Percentiles rank a stretch among this genome's conserved stretches.
phyloP scores from a whole-genome alignment of 176 grass and related monocot genomes.

The Puccinellia tenuiflora region DNA sequence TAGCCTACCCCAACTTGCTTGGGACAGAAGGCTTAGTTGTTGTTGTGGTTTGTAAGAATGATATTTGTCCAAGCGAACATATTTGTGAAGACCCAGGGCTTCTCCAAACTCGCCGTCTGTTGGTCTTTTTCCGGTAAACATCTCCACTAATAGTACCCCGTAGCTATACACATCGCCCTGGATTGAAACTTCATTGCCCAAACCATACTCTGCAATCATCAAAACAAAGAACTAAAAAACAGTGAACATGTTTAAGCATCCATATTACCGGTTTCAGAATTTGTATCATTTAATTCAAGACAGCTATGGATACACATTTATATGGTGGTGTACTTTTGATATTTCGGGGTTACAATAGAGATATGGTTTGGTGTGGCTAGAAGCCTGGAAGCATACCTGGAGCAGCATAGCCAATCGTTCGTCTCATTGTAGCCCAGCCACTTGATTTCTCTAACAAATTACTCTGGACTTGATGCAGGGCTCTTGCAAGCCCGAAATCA shows the following conservation, averaged over 20 bases:
- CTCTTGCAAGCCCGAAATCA: conserved; percentile 25
- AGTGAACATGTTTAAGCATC: background rate
- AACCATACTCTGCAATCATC: conserved; percentile 5
- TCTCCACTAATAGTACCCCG: background rate
- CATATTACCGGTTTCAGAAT: background rate
- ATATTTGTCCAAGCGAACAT: no score
- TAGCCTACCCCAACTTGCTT: no score
- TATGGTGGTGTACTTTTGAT: background rate
- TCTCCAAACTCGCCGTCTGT: background rate
- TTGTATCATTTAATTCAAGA: background rate
- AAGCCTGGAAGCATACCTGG: background rate
- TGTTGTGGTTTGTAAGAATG: no score
- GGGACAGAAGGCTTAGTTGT: no score
- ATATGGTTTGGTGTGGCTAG: background rate
- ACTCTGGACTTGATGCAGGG: background rate
- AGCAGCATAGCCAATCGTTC: background rate
- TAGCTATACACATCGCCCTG: conserved; percentile 12
- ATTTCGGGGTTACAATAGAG: background rate
- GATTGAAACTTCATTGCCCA: background rate
- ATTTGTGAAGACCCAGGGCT: background rate
- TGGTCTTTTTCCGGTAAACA: conserved; percentile 21
- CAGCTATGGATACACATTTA: background rate
- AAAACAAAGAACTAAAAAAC: background rate
- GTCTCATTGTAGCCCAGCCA: conserved; percentile 13
- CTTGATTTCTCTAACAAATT: background rate